Evolutionary conservation across 371 early-diverging fungal genomes (phyloP).

Genomic region (Amoeboradix gromovi): DNA sequence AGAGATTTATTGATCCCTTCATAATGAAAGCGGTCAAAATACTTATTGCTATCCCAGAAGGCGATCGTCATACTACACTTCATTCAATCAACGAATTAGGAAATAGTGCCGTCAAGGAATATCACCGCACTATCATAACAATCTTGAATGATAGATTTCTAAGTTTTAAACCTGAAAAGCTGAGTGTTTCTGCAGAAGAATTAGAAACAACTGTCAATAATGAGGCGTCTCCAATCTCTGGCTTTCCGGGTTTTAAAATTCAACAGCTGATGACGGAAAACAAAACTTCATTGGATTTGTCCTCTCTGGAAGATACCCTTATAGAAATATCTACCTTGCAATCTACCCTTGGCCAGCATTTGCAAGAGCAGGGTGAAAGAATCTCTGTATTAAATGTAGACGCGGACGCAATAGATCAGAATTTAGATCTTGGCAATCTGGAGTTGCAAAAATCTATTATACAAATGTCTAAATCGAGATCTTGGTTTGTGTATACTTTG

Average conservation of each 20-base stretch:
- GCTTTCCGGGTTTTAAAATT: not conserved
- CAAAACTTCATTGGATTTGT: not conserved
- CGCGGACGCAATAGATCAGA: not conserved
- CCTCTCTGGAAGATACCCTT: not conserved
- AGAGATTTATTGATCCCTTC: not conserved
- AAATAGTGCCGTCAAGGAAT: not conserved
- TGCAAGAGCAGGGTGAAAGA: not conserved
- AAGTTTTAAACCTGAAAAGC: not conserved
- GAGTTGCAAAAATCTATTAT: not conserved
- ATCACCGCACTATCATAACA: not conserved
- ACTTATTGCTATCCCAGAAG: not conserved
- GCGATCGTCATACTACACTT: not conserved
- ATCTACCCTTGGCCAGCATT: not conserved
- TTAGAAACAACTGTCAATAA: not conserved
- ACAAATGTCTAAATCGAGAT: not conserved
- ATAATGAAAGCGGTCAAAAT: not conserved
- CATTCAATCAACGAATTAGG: not conserved
- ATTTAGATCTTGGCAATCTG: not conserved
- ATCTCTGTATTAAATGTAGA: not conserved
- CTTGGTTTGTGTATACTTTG: not conserved
- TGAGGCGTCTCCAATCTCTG: not conserved
- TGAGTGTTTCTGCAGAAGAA: not conserved
- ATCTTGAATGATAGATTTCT: not conserved
- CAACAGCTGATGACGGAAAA: not conserved
- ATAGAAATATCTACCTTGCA: not conserved